These are phyloP conservation scores for Penstemon barbatus DNA, from an alignment of 257 asterid species.

Conservation along the genomic window DNA sequence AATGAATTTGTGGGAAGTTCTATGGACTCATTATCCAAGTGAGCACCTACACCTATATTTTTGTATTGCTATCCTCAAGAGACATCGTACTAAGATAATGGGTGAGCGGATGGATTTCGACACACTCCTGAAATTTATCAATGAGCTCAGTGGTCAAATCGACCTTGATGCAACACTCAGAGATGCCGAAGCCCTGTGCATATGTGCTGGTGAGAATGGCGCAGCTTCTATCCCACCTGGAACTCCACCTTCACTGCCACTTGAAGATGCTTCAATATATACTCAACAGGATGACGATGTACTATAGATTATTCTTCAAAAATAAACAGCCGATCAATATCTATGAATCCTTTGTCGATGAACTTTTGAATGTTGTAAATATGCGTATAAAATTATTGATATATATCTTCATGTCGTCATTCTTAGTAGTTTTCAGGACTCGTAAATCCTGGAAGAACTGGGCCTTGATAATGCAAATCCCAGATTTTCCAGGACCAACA, in stretches of 20 bases:
- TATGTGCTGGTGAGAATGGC: conserved; percentile 96
- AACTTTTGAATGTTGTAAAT: background rate
- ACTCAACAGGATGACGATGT: conserved; percentile 78
- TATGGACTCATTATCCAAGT: conserved; percentile 87
- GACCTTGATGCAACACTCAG: conserved; percentile 79
- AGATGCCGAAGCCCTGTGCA: conserved; percentile 91
- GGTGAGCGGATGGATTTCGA: conserved; percentile 95
- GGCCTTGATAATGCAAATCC: background rate
- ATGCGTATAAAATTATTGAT: background rate
- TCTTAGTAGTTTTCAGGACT: too few species aligned
- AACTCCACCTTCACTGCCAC: conserved; percentile 91
- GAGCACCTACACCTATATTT: conserved; percentile 92
- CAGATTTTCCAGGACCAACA: too few species aligned
- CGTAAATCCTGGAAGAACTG: background rate
- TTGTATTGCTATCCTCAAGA: conserved; percentile 83
- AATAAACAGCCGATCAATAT: background rate
- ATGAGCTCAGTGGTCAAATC: conserved; percentile 83
- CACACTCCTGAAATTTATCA: conserved; percentile 88
- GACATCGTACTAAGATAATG: conserved; percentile 69
- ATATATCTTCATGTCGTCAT: background rate
- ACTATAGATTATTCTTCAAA: conserved; percentile 34
- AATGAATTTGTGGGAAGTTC: conserved; percentile 86
- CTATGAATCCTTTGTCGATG: background rate
- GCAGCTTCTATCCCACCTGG: conserved; percentile 92
- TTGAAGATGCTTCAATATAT: conserved; percentile 63